Evolutionary conservation across 2,329 filamentous ascomycete genomes (phyloP), one percentile per base, ranked within the genome.

Genomic region (Penicillium sp.): DNA sequence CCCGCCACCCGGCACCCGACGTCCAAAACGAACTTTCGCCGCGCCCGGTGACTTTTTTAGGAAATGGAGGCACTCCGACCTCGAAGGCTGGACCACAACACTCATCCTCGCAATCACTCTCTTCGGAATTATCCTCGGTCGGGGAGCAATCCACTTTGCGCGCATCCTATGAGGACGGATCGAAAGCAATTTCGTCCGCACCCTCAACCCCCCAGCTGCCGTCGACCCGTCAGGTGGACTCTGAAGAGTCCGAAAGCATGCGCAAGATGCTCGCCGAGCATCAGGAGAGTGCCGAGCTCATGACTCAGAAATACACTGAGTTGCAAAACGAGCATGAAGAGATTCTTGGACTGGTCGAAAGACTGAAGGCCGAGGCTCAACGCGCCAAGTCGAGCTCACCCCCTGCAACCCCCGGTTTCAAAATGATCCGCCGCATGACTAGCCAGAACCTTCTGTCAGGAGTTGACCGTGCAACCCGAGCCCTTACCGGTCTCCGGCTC

Each of bases 81-180:
- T 79, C 85, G 73, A 92, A 88, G 78, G 83, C 87, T 79, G 82
- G 79, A 82, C 79, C 80, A 75, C 86, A 86, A 77, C 82, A 81
- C 71, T 90, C 89, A 76, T 93, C 90, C 70, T 93, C 91, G 79
- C 91, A 89, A 75, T 96, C 92, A 70, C 88, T 97, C 67, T 97
- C 91, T 65, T 94, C 91, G 78, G 94, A 97, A 79, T 84, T 96
- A 74, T 96, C 91, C 70, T 96, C 89, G 74, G 91, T 86, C 81
- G 86, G 89, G 83, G 89, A 89, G 70, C 90, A 89, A 71, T 85
- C 86, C 67, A 81, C 82, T 68, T 87, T 86, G 62, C 81, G 81
- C 62, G 86, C 88, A 66, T 82, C 83, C 49, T 86, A 85, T 65
- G 61, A 67, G 33, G 38, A 50, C 15, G 59, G 59, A 23, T 57